Evolutionary conservation across 345 rosid genomes (phyloP), one percentile per base, ranked within the genome.

Genomic region (Alliaria petiolata): DNA sequence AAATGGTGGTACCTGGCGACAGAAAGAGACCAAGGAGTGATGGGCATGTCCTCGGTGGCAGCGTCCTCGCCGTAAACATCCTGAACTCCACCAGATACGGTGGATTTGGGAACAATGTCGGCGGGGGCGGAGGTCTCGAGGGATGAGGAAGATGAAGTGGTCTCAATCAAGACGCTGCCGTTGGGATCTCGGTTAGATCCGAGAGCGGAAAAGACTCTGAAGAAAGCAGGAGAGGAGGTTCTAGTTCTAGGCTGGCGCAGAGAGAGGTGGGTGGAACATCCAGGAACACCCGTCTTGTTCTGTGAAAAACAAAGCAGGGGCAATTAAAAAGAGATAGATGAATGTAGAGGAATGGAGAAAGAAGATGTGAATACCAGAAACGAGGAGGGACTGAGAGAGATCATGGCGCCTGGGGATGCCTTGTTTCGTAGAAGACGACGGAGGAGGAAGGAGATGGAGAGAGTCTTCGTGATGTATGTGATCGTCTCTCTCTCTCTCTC

Each of bases 11-110:
- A 89, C 98, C 98, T 90, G 53, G 96, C 96, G 56, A 92, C 90
- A 15, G 93, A 86, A 71, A 81, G 56, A 15, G 91, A 56, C 96
- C 98, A 92, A 42, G 96, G 98, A 64, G 93, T 92, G 62, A 89
- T 85, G 40, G 83, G 83, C 80, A 82, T 86, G 62, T 90, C 95
- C 67, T 85, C 91, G 9, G 88, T 74, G 79, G 89, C 86, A 47
- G 83, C 72, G 52, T 87, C 95, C 80, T 89, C 95, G 17, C 84
- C 91, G 71, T 83, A 85, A 22, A 86, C 76, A 39, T 92, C 91
- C 70, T 71, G 83, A 46, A 83, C 88, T 3, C 86, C 87, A n/a
- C 86, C 93, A 42, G 81, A 47, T 6, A 78, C 84, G 53, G 81
- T 67, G 19, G 88, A 17, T 68, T 78, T 83, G 54, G 85, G 22